Conservation (phyloP, 1,139 yeast genomes). For the Hyphopichia wangnamkhiaoensis region DNA sequence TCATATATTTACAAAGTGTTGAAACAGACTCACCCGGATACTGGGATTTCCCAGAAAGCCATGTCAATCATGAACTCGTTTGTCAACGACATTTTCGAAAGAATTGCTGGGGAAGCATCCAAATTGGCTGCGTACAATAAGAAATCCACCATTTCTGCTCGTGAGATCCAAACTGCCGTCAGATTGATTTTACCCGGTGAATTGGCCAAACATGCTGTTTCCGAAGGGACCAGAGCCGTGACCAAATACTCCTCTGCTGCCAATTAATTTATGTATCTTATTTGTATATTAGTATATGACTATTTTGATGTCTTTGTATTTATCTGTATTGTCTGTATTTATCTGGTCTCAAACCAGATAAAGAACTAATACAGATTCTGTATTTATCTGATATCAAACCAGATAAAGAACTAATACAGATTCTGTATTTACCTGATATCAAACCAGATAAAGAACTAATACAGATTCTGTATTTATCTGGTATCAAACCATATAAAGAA, state of each 20-base stretch:
- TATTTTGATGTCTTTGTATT: too few species aligned
- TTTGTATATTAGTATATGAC: too few species aligned
- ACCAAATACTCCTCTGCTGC: slow-evolving; percentile 87
- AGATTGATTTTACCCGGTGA: slow-evolving; percentile 95
- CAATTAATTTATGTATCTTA: too few species aligned
- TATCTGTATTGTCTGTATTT: too few species aligned
- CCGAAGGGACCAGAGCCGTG: slow-evolving; percentile 96
- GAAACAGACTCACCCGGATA: slow-evolving; percentile 94
- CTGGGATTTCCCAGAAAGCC: slow-evolving; percentile 94
- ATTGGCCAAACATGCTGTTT: slow-evolving; percentile 92
- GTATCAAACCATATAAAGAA: too few species aligned
- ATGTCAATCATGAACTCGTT: slow-evolving; percentile 95
- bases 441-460: too few species aligned
- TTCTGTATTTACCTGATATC: too few species aligned
- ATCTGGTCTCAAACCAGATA: too few species aligned
- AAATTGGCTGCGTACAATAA: slow-evolving; percentile 95
- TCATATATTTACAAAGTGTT: slow-evolving; percentile 92
- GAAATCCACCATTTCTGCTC: slow-evolving; percentile 91
- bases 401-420: too few species aligned
- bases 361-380: too few species aligned
- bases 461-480: too few species aligned
- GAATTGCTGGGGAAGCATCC: slow-evolving; percentile 90
- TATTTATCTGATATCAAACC: too few species aligned
- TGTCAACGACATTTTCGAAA: slow-evolving; percentile 84
- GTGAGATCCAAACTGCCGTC: slow-evolving; percentile 95